Conservation (phyloP, 352 stramenopile genomes). For the Globisporangium sylvaticum region DNA sequence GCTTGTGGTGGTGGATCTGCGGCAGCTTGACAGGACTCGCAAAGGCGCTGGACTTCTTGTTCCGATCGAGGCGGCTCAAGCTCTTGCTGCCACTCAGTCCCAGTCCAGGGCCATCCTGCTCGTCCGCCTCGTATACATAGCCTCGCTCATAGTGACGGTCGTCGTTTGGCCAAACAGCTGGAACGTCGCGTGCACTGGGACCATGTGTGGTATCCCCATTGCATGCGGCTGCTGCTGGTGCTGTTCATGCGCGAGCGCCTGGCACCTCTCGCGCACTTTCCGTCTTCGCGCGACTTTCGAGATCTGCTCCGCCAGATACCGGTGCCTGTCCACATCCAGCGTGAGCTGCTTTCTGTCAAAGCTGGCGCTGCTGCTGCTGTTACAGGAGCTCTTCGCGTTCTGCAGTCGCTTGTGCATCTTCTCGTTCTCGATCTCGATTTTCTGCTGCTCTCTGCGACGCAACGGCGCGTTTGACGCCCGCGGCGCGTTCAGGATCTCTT, state of each 20-base stretch:
- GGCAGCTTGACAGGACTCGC: not conserved
- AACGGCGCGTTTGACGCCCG: constrained; percentile 28
- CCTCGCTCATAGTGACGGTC: not conserved
- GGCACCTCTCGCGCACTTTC: constrained; percentile 40
- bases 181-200: not conserved
- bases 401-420: constrained; percentile 37
- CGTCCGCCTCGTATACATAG: not conserved
- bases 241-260: not conserved
- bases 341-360: constrained; percentile 41
- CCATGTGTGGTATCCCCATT: not conserved
- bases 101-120: not conserved
- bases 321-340: constrained; percentile 34
- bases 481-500: constrained; percentile 36
- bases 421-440: constrained; percentile 48
- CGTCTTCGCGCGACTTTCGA: constrained; percentile 43
- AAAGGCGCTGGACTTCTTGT: constrained; percentile 3
- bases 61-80: constrained; percentile 4
- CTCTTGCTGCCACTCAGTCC: constrained; percentile 7
- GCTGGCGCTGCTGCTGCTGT: constrained; percentile 23
- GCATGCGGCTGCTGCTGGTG: not conserved
- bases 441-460: constrained; percentile 35
- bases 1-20: not conserved
- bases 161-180: not conserved
- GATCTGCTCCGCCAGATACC: constrained; percentile 53
- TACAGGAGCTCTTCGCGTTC: constrained; percentile 25